These are phyloP conservation scores for Globisporangium polare DNA, from an alignment of 352 stramenopile species.

Conservation along the genomic window DNA sequence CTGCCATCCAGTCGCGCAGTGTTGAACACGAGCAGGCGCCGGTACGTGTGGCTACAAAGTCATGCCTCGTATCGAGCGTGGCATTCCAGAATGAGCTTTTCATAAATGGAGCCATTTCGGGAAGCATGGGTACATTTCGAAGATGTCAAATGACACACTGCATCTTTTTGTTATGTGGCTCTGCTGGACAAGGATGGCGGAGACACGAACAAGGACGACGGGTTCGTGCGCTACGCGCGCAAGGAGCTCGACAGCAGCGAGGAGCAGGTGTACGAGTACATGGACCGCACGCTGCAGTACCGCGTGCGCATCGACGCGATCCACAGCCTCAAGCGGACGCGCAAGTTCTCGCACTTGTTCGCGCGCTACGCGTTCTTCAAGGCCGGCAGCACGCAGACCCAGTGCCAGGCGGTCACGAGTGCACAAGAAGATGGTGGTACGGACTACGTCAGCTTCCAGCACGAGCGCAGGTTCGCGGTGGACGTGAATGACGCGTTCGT, in stretches of 20 bases:
- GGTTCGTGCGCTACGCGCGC: conserved; percentile 34
- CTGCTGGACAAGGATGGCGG: neutral
- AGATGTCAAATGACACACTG: neutral
- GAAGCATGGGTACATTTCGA: neutral
- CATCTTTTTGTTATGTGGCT: neutral
- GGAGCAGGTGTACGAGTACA: conserved; percentile 47
- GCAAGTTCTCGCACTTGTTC: conserved; percentile 35
- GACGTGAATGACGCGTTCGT: conserved; percentile 48
- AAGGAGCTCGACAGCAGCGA: conserved; percentile 32
- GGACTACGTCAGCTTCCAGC: conserved; percentile 12
- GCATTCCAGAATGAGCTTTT: too few species aligned
- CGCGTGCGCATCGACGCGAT: conserved; percentile 27
- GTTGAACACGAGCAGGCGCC: conserved; percentile 17
- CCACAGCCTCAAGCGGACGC: conserved; percentile 17
- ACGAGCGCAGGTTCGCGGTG: conserved; percentile 32
- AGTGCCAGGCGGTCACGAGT: conserved; percentile 10
- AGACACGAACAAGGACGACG: neutral
- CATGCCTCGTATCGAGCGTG: too few species aligned
- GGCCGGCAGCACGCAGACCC: conserved; percentile 27
- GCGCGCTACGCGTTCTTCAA: conserved; percentile 47
- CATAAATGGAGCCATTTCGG: neutral
- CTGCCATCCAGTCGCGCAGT: neutral
- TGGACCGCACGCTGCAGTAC: conserved; percentile 51
- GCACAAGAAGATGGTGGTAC: neutral
- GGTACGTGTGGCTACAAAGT: neutral